These are phyloP conservation scores for Ogataea paradorogensis DNA, from an alignment of 805 yeast species.

Conservation along the genomic window DNA sequence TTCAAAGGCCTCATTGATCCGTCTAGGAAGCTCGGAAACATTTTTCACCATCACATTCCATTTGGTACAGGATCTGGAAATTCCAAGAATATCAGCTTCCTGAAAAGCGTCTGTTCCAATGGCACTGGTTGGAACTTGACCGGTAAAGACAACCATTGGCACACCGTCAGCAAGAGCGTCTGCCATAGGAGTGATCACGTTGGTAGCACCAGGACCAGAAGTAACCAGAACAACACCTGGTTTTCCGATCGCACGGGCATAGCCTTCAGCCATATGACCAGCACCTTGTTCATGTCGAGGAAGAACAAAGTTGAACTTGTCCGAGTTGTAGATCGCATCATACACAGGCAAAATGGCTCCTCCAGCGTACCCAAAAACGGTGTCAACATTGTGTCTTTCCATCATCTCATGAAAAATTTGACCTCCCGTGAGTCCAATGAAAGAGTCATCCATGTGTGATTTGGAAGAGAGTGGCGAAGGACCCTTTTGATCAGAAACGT, in stretches of 20 bases:
- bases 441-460: slow-evolving; percentile 67
- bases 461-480: slow-evolving; percentile 18
- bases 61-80: slow-evolving; percentile 94
- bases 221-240: slow-evolving; percentile 98
- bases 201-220: slow-evolving; percentile 99
- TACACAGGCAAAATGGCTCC: slow-evolving; percentile 98
- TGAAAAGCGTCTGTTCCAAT: slow-evolving; percentile 99
- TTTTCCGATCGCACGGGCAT: slow-evolving; percentile 91
- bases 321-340: slow-evolving; percentile 93
- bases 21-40: slow-evolving; percentile 89
- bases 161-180: slow-evolving; percentile 97
- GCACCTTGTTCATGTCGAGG: slow-evolving; percentile 99
- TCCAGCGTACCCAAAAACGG: slow-evolving; percentile 97
- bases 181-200: slow-evolving; percentile 97
- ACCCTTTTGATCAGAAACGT: slow-evolving; percentile 29
- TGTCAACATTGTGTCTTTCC: slow-evolving; percentile 92
- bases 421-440: slow-evolving; percentile 97
- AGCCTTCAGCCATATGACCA: slow-evolving; percentile 99
- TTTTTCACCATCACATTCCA: slow-evolving; percentile 99
- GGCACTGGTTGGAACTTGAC: slow-evolving; percentile 93
- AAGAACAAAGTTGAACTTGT: slow-evolving; percentile 81
- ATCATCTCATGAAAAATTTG: slow-evolving; percentile 99
- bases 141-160: slow-evolving; percentile 94
- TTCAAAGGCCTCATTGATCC: slow-evolving; percentile 97
- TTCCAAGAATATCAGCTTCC: slow-evolving; percentile 97